Base-by-base conservation (phyloP, 2,329 filamentous ascomycete genomes). In the Xylariaceae sp. region DNA sequence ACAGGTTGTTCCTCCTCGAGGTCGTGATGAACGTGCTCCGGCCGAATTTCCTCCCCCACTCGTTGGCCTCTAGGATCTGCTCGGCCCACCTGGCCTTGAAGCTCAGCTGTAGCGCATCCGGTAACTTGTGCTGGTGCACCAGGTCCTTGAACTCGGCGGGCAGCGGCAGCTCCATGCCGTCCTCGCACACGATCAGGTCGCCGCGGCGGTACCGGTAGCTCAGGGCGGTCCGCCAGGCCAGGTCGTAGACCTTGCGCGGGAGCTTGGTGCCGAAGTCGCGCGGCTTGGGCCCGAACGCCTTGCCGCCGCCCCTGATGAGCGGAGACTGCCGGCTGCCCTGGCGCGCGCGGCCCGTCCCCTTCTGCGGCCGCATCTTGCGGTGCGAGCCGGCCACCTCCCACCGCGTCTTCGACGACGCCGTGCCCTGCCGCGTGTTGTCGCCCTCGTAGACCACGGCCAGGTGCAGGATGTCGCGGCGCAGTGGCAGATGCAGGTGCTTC, bases 181-280 rank as follows among this genome's bases (percentile, higher is more conserved):
- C 88, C 69, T 93, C 88, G 67, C 95, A 87, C 42, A 99, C 85
- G 63, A 97, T 79, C 67, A 99, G 78, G 78, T 98, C 91, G 47
- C 93, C 95, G 64, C 87, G 86, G 63, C 88, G 82, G 76, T 95
- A 98, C 57, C 95, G 87, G 79, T 96, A 96, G 70, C 89, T 95
- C 63, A 99, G 82, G 10, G 95, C 95, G 43, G 90, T 98, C 71
- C 95, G 86, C 91, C 91, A 98, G 9, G 95, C 95, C 67, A 96
- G 82, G 75, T 98, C 93, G 78, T 99, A 99, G 46, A 96, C 85
- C 79, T 98, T 98, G 71, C 83, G 83, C 67, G 89, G 92, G 52
- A 99, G 80, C 16, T 83, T 83, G 20, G 93, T 96, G 57, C 85
- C 85, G 71, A 99, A 99, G 77, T 98, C 91, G 72, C 95, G 84